Evolutionary conservation across 805 yeast genomes (phyloP).

Genomic region (Candida golubevii): DNA sequence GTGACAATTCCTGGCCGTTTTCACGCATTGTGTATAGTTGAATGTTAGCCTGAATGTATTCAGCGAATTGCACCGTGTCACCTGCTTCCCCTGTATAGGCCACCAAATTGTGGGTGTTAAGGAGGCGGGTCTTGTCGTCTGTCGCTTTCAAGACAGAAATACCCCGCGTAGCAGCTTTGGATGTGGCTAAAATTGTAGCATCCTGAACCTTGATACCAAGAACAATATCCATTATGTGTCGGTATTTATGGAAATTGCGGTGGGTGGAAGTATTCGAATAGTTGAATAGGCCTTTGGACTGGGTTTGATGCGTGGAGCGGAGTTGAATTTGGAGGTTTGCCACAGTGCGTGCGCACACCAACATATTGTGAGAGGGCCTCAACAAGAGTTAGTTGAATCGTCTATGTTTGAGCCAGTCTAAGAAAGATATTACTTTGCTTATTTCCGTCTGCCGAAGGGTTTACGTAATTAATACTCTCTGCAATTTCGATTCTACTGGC

Average conservation of each 20-base stretch:
- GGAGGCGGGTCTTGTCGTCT: conserved; percentile 74
- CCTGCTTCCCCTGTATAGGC: conserved; percentile 97
- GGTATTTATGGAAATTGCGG: neutral
- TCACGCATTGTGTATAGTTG: conserved; percentile 86
- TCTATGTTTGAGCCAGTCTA: no score
- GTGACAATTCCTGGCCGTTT: conserved; percentile 67
- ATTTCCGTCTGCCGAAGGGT: no score
- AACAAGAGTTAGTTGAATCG: no score
- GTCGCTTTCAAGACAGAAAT: conserved; percentile 71
- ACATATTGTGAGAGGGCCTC: neutral
- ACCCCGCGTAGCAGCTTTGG: conserved; percentile 90
- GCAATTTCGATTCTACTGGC: no score
- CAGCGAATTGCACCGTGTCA: conserved; percentile 93
- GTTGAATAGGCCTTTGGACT: neutral
- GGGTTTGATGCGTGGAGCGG: conserved; percentile 3
- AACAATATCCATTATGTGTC: conserved; percentile 70
- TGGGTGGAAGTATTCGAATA: neutral
- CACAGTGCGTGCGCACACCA: conserved; percentile 14
- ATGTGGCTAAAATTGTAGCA: conserved; percentile 85
- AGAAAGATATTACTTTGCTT: no score
- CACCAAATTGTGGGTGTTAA: conserved; percentile 73
- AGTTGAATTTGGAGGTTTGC: conserved; percentile 6
- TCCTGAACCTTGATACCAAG: conserved; percentile 82
- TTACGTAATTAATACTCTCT: no score
- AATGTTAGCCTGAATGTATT: conserved; percentile 87